Conservation (phyloP, 352 stramenopile genomes). For the Phytophthora lateralis region DNA sequence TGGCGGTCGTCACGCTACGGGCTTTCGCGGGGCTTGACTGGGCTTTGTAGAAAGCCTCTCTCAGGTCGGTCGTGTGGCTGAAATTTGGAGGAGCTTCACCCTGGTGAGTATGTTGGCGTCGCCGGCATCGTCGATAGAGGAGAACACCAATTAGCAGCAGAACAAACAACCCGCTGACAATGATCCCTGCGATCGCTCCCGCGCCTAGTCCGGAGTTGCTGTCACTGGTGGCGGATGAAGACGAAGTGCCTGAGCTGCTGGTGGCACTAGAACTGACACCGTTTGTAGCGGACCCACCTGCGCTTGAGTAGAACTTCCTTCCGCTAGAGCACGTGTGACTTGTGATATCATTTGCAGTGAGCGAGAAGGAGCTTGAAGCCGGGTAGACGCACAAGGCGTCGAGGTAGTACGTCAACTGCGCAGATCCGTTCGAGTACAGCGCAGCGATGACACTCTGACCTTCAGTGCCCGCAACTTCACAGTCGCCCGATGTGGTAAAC, state of each 20-base stretch:
- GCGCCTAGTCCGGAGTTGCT: constrained; percentile 17
- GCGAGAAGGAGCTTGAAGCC: not conserved
- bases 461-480: constrained; percentile 23
- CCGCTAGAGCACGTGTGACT: constrained; percentile 14
- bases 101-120: not conserved
- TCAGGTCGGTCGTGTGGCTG: constrained; percentile 4
- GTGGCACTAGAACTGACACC: not conserved
- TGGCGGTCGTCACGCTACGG: constrained; percentile 11
- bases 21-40: constrained; percentile 26
- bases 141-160: constrained; percentile 20
- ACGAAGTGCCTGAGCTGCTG: constrained; percentile 13
- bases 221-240: constrained; percentile 13
- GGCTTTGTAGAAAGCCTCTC: constrained; percentile 24
- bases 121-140: constrained; percentile 14
- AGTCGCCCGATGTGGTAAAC: constrained; percentile 20
- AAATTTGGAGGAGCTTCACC: not conserved
- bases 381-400: constrained; percentile 18
- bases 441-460: constrained; percentile 32
- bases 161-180: constrained; percentile 22
- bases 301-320: constrained; percentile 37
- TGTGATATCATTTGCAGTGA: constrained; percentile 22
- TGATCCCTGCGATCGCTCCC: constrained; percentile 29
- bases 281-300: constrained; percentile 10
- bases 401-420: constrained; percentile 32
- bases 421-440: constrained; percentile 31